Conservation (phyloP, 495 filamentous ascomycete genomes). For the Antarctomyces pellizariae region DNA sequence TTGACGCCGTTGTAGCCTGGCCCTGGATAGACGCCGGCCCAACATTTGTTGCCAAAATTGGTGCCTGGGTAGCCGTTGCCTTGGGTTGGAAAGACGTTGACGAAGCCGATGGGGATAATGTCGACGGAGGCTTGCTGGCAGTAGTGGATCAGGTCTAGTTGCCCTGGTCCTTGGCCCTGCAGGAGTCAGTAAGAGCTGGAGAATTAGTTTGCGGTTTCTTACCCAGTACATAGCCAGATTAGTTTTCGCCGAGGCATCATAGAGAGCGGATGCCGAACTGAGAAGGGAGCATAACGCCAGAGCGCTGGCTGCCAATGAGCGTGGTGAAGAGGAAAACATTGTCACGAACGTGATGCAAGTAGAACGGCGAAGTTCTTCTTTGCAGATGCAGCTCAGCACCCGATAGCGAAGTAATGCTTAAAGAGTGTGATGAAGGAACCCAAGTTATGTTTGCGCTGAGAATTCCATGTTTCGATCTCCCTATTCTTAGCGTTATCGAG, state of each 20-base stretch:
- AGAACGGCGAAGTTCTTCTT: too few species aligned
- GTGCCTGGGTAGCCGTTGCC: slow-evolving; percentile 28
- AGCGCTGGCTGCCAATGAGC: slow-evolving; percentile 7
- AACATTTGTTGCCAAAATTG: slow-evolving; percentile 46
- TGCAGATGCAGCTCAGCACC: slow-evolving; percentile 2
- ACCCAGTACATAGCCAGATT: slow-evolving; percentile 33
- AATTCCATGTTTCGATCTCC: too few species aligned
- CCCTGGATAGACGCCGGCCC: slow-evolving; percentile 14
- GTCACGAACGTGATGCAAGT: slow-evolving; percentile 3
- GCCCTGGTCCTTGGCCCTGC: slow-evolving; percentile 22
- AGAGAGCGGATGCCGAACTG: slow-evolving; percentile 6
- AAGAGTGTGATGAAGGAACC: slow-evolving; percentile 10
- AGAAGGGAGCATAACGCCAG: slow-evolving; percentile 7
- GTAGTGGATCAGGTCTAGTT: slow-evolving; percentile 25
- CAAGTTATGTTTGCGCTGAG: too few species aligned
- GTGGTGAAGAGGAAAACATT: slow-evolving; percentile 10
- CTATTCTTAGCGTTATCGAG: too few species aligned
- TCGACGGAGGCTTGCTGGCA: slow-evolving; percentile 35
- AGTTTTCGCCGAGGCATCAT: slow-evolving; percentile 9
- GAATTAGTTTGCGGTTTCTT: slow-evolving; percentile 5
- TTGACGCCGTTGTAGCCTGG: slow-evolving; percentile 13
- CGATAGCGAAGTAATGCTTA: slow-evolving; percentile 9
- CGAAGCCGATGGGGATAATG: slow-evolving; percentile 43
- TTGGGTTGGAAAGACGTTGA: slow-evolving; percentile 37
- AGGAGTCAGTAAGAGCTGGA: slow-evolving; percentile 2